phyloP scores from a whole-genome alignment of 1,284 basidiomycete species.

The Irpex rosettiformis region DNA sequence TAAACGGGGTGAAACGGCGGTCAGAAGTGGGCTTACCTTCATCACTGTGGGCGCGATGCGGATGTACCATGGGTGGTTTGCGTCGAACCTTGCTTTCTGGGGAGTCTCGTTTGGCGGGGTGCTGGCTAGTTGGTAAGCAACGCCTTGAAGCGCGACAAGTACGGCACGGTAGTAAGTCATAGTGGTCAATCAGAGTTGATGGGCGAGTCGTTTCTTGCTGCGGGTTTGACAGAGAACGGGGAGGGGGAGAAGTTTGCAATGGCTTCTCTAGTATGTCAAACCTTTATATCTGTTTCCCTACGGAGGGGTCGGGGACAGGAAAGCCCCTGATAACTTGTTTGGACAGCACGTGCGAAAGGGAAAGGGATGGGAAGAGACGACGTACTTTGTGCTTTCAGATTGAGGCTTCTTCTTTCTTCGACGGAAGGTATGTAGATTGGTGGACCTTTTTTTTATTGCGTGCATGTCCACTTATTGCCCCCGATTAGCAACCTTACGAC shows the following conservation, averaged over 20 bases:
- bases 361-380: neutral
- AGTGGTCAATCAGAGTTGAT: neutral
- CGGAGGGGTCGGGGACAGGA: neutral
- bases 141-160: slow-evolving; percentile 46
- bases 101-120: slow-evolving; percentile 59
- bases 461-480: neutral
- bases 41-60: slow-evolving; percentile 58
- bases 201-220: neutral
- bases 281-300: neutral
- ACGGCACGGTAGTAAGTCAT: slow-evolving; percentile 32
- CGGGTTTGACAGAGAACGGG: neutral
- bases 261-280: neutral
- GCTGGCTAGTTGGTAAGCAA: slow-evolving; percentile 50
- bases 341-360: neutral
- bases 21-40: slow-evolving; percentile 39
- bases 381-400: neutral
- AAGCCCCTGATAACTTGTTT: neutral
- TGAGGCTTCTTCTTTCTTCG: neutral
- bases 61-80: slow-evolving; percentile 47
- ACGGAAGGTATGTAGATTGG: neutral
- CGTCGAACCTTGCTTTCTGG: slow-evolving; percentile 50
- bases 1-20: neutral
- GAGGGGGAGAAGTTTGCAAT: neutral
- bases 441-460: neutral
- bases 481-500: neutral